phyloP scores from a whole-genome alignment of 352 stramenopile species.

The Pythium scleroteichum region DNA sequence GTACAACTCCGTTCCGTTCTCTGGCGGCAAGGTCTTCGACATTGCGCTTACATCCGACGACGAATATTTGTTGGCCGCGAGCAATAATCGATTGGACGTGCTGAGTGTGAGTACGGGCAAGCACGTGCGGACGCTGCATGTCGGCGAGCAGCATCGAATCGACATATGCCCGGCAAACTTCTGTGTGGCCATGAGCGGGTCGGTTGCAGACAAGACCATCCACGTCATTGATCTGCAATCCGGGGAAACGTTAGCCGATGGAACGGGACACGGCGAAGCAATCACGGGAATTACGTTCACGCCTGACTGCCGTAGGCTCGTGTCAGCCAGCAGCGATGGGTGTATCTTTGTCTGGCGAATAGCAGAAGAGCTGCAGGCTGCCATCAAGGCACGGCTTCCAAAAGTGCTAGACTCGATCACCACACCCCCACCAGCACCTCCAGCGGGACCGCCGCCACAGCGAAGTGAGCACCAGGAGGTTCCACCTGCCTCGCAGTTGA shows the following conservation, averaged over 20 bases:
- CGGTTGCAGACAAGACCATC: slow-evolving; percentile 82
- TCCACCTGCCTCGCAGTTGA: background rate
- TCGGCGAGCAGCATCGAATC: slow-evolving; percentile 75
- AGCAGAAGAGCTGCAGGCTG: slow-evolving; percentile 65
- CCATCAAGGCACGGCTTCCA: slow-evolving; percentile 62
- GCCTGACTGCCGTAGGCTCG: slow-evolving; percentile 78
- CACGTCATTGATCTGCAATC: slow-evolving; percentile 82
- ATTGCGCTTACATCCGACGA: slow-evolving; percentile 72
- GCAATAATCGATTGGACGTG: slow-evolving; percentile 86
- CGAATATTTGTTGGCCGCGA: slow-evolving; percentile 62
- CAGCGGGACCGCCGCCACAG: slow-evolving; percentile 32
- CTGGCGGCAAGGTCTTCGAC: slow-evolving; percentile 75
- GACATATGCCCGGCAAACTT: slow-evolving; percentile 65
- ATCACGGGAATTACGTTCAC: slow-evolving; percentile 87
- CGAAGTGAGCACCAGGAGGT: background rate
- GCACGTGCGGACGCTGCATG: slow-evolving; percentile 52
- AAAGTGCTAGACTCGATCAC: slow-evolving; percentile 34
- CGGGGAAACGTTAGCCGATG: slow-evolving; percentile 75
- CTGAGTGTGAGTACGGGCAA: slow-evolving; percentile 63
- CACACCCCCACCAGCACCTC: slow-evolving; percentile 25
- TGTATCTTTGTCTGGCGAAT: slow-evolving; percentile 90
- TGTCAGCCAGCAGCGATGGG: slow-evolving; percentile 83
- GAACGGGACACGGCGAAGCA: slow-evolving; percentile 79
- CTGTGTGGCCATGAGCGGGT: slow-evolving; percentile 82
- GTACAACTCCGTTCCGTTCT: slow-evolving; percentile 54